A percentile compares a stretch with the other conserved stretches of the same genome.
Conservation (phyloP, 106 monocot genomes). For the Phalaenopsis equestris region DNA sequence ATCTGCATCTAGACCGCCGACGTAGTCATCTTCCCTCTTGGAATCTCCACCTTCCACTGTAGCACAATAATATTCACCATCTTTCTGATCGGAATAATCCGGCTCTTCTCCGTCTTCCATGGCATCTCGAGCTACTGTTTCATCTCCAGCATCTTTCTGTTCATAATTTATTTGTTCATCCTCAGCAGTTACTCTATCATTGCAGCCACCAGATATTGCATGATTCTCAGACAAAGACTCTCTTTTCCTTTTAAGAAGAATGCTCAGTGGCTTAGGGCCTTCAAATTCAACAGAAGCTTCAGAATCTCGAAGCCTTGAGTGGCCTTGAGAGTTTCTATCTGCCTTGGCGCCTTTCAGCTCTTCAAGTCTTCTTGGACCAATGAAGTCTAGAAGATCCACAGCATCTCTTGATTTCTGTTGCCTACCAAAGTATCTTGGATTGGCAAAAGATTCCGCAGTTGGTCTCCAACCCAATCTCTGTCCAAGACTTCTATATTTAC, state of each 20-base stretch:
- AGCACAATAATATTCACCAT: constrained; percentile 36
- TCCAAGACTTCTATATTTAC: constrained; percentile 14
- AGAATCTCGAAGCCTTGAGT: constrained; percentile 8
- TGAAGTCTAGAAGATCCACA: constrained; percentile 29
- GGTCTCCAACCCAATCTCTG: constrained; percentile 28
- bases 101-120: constrained; percentile 13
- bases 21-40: constrained; percentile 15
- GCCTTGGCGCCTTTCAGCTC: constrained; percentile 58
- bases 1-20: constrained; percentile 9
- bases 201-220: constrained; percentile 5
- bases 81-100: constrained; percentile 30
- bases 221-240: constrained; percentile 12
- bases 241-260: constrained; percentile 62
- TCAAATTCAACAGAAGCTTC: constrained; percentile 40
- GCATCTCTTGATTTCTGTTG: constrained; percentile 29
- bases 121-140: background rate
- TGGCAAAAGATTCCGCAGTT: constrained; percentile 20
- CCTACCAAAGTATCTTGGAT: constrained; percentile 10
- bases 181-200: background rate
- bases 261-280: constrained; percentile 57
- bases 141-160: constrained; percentile 14
- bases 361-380: constrained; percentile 72
- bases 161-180: constrained; percentile 16
- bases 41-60: constrained; percentile 21
- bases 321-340: constrained; percentile 19